Percentiles rank a stretch among this genome's conserved stretches.
These are phyloP conservation scores for Plicaturopsis crispa DNA, from an alignment of 768 basidiomycete genomes.

Conservation along the genomic window DNA sequence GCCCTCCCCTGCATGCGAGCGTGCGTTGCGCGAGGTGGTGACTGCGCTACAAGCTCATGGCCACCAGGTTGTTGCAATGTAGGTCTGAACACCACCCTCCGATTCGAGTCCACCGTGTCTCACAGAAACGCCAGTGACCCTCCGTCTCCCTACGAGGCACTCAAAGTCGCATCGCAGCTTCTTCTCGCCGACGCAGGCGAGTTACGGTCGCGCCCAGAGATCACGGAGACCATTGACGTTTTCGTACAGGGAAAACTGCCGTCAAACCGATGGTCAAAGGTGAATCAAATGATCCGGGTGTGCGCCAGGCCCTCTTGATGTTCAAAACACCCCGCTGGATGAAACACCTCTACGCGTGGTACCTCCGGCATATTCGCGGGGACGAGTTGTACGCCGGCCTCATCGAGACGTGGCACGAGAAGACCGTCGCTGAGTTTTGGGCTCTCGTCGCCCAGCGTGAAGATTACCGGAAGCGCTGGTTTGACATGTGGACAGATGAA, in stretches of 20 bases:
- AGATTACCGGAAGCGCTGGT: conserved; percentile 32
- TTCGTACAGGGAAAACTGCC: conserved; percentile 17
- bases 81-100: conserved; percentile 9
- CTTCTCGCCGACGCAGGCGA: conserved; percentile 43
- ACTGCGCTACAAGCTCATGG: conserved; percentile 35
- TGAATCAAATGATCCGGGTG: conserved; percentile 44
- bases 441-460: conserved; percentile 37
- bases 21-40: conserved; percentile 43
- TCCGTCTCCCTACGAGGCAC: conserved; percentile 42
- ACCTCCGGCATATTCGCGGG: conserved; percentile 40
- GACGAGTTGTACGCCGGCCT: conserved; percentile 49
- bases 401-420: conserved; percentile 38
- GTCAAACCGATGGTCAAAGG: conserved; percentile 25
- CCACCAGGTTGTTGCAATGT: conserved; percentile 49
- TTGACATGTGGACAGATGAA: conserved; percentile 30
- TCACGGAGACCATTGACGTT: no score
- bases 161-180: conserved; percentile 45
- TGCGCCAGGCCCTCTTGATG: conserved; percentile 29
- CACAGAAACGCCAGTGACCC: conserved; percentile 21
- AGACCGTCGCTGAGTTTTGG: conserved; percentile 44
- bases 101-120: background rate
- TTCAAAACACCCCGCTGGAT: conserved; percentile 40
- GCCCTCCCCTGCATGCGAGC: conserved; percentile 51
- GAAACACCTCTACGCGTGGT: conserved; percentile 41
- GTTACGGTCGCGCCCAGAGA: no score